A percentile compares a stretch with the other conserved stretches of the same genome.
phyloP scores from a whole-genome alignment of 2,329 filamentous ascomycete species.

The Graphium sp. region DNA sequence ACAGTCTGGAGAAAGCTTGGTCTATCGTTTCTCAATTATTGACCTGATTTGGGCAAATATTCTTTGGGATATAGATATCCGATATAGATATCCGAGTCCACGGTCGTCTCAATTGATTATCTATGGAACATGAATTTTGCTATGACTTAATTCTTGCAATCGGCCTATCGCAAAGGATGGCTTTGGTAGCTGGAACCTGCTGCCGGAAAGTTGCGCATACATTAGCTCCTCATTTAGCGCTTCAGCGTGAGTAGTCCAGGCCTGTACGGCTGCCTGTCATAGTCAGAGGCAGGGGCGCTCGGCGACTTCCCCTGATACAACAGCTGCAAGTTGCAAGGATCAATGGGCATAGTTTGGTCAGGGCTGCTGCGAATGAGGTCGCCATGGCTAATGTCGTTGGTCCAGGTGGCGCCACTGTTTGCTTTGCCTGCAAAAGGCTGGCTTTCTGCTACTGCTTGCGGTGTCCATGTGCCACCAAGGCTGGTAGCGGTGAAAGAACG shows the following conservation, averaged over 20 bases:
- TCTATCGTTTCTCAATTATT: too few species aligned
- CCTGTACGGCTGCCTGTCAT: slow-evolving; percentile 33
- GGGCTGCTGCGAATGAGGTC: slow-evolving; percentile 37
- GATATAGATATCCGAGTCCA: too few species aligned
- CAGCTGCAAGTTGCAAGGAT: slow-evolving; percentile 47
- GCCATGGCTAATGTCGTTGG: slow-evolving; percentile 50
- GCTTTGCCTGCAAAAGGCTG: slow-evolving; percentile 50
- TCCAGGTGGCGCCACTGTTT: slow-evolving; percentile 49
- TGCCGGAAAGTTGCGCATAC: too few species aligned
- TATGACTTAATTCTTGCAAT: too few species aligned
- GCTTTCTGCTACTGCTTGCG: slow-evolving; percentile 35
- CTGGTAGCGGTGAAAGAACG: slow-evolving; percentile 45
- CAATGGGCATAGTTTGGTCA: slow-evolving; percentile 46
- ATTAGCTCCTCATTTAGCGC: too few species aligned
- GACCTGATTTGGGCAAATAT: too few species aligned
- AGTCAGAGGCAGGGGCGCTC: slow-evolving; percentile 22
- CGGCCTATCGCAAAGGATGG: too few species aligned
- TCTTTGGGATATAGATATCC: too few species aligned
- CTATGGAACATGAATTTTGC: too few species aligned
- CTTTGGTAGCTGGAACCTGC: too few species aligned
- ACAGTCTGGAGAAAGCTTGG: too few species aligned
- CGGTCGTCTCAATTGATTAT: too few species aligned
- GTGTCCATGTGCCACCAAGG: slow-evolving; percentile 39
- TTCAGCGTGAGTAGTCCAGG: slow-evolving; percentile 32
- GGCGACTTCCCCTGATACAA: slow-evolving; percentile 43